These are phyloP conservation scores for Delonix regia DNA, from an alignment of 306 rosid species.

Conservation along the genomic window DNA sequence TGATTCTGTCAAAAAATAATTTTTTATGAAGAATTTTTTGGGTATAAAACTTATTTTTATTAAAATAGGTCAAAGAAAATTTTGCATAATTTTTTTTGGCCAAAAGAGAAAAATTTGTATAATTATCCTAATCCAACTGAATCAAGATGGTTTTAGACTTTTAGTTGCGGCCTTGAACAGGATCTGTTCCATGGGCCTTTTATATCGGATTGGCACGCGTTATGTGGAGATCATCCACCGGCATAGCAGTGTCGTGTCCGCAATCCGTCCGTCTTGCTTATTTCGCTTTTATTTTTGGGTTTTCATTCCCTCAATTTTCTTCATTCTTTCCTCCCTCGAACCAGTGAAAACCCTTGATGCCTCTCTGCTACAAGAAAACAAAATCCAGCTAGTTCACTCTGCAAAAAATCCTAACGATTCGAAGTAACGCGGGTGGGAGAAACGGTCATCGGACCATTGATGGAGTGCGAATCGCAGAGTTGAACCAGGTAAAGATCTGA, in stretches of 20 bases:
- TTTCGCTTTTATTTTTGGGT: not conserved
- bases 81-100: too few species aligned
- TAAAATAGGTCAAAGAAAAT: too few species aligned
- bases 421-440: conserved; percentile 7
- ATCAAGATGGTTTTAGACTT: too few species aligned
- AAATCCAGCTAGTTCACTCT: conserved; percentile 1
- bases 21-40: too few species aligned
- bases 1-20: too few species aligned
- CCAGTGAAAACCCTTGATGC: conserved; percentile 40
- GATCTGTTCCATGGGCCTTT: not conserved
- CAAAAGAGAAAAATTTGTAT: too few species aligned
- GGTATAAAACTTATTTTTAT: too few species aligned
- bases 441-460: not conserved
- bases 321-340: not conserved
- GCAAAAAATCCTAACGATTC: conserved; percentile 45
- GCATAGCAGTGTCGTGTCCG: not conserved
- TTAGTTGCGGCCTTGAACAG: too few species aligned
- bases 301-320: conserved; percentile 10
- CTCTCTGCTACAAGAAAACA: conserved; percentile 15
- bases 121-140: too few species aligned
- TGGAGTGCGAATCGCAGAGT: conserved; percentile 45
- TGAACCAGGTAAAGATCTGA: conserved; percentile 59
- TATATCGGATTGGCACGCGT: not conserved
- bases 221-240: conserved; percentile 18
- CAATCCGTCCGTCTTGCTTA: not conserved